phyloP scores from a whole-genome alignment of 2,329 filamentous ascomycete species.

The Aspergillus sp. region DNA sequence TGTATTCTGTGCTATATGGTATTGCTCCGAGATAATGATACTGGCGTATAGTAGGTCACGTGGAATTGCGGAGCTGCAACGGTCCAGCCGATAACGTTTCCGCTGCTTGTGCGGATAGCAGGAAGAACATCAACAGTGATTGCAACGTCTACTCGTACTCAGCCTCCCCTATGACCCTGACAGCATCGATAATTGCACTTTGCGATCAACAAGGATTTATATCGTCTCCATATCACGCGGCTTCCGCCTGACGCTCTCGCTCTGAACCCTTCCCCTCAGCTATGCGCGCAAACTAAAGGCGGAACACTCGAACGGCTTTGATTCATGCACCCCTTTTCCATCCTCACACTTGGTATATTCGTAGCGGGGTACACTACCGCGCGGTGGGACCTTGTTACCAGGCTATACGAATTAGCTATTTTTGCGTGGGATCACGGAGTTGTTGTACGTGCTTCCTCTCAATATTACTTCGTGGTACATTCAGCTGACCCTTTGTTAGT shows the following conservation, averaged over 20 bases:
- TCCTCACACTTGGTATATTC: constrained; percentile 95
- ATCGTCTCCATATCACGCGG: neutral
- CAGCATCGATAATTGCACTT: neutral
- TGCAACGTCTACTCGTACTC: too few relatives aligned
- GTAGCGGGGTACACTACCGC: constrained; percentile 99
- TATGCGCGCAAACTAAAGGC: constrained; percentile 28
- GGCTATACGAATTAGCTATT: constrained; percentile 91
- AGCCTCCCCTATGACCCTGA: neutral
- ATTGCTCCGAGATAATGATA: too few relatives aligned
- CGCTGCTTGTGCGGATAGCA: neutral
- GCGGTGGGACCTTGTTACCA: constrained; percentile 95
- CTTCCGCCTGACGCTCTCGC: neutral
- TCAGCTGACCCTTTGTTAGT: constrained; percentile 44
- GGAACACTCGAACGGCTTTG: constrained; percentile 22
- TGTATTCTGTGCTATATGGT: too few relatives aligned
- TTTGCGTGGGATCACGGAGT: constrained; percentile 99
- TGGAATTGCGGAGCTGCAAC: neutral
- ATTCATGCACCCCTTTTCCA: constrained; percentile 94
- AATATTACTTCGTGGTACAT: neutral
- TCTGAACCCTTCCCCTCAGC: constrained; percentile 10
- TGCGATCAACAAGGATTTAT: neutral
- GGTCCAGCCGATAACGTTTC: too few relatives aligned
- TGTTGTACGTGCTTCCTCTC: constrained; percentile 58
- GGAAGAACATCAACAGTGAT: too few relatives aligned
- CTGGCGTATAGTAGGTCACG: neutral